These are phyloP conservation scores for Tetracladium marchalianum DNA, from an alignment of 495 filamentous ascomycete species.

Conservation along the genomic window DNA sequence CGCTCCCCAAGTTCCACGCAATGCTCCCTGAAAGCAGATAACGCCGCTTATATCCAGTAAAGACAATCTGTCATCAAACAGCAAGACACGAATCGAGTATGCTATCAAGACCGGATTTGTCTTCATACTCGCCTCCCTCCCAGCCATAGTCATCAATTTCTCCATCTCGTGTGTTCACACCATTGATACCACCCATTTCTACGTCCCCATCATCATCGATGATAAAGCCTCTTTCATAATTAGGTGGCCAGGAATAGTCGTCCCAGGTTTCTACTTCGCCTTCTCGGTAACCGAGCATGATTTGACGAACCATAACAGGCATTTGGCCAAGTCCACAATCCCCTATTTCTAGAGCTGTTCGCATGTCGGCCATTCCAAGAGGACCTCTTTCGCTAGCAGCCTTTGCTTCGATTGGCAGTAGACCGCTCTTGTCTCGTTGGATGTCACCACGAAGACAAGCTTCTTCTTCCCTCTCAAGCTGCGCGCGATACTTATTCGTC, in stretches of 20 bases:
- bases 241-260: slow-evolving; percentile 37
- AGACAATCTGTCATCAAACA: slow-evolving; percentile 4
- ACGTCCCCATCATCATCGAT: slow-evolving; percentile 24
- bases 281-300: slow-evolving; percentile 65
- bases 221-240: slow-evolving; percentile 21
- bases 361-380: slow-evolving; percentile 69
- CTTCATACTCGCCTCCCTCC: slow-evolving; percentile 57
- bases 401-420: slow-evolving; percentile 68
- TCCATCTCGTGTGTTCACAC: slow-evolving; percentile 31
- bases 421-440: slow-evolving; percentile 53
- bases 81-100: slow-evolving; percentile 51
- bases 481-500: slow-evolving; percentile 65
- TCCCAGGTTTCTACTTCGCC: slow-evolving; percentile 58
- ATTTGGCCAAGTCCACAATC: slow-evolving; percentile 68
- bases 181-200: slow-evolving; percentile 17
- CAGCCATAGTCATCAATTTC: slow-evolving; percentile 57
- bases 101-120: slow-evolving; percentile 52
- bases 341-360: slow-evolving; percentile 63
- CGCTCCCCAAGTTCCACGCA: background rate
- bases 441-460: slow-evolving; percentile 57
- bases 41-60: background rate
- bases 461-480: slow-evolving; percentile 64
- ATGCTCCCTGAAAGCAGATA: background rate
- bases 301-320: slow-evolving; percentile 59
- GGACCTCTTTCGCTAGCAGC: slow-evolving; percentile 55